Conservation (phyloP, 1,284 basidiomycete genomes). For the Lentinus polychrous region DNA sequence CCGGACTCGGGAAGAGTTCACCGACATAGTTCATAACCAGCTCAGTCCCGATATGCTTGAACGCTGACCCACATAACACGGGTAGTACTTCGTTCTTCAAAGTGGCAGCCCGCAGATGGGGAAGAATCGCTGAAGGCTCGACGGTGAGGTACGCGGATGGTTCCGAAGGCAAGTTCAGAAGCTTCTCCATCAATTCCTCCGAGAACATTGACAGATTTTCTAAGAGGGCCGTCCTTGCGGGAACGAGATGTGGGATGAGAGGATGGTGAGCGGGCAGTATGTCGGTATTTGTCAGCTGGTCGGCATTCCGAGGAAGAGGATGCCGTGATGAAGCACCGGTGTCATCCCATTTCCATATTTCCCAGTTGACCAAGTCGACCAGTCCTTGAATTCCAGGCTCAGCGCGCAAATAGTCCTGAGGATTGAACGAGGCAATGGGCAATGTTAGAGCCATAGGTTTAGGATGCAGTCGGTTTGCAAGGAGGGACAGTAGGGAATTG, state of each 20-base stretch:
- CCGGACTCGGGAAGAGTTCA: conserved; percentile 73
- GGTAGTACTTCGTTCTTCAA: conserved; percentile 66
- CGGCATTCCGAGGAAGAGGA: conserved; percentile 45
- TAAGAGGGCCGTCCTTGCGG: conserved; percentile 63
- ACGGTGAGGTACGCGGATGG: conserved; percentile 60
- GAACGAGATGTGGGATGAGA: conserved; percentile 53
- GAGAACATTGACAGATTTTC: conserved; percentile 79
- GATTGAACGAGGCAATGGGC: conserved; percentile 70
- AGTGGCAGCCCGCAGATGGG: conserved; percentile 64
- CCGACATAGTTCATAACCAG: conserved; percentile 78
- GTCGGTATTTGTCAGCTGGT: conserved; percentile 33
- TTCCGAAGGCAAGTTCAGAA: conserved; percentile 51
- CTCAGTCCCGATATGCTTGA: conserved; percentile 78
- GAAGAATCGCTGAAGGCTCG: conserved; percentile 41
- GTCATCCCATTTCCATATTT: conserved; percentile 65
- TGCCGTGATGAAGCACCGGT: conserved; percentile 38
- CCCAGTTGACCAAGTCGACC: conserved; percentile 77
- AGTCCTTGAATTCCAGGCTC: conserved; percentile 75
- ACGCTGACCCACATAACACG: conserved; percentile 78
- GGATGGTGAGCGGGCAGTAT: conserved; percentile 55
- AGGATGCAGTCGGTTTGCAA: conserved; percentile 68
- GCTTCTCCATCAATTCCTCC: conserved; percentile 67
- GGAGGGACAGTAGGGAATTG: conserved; percentile 63
- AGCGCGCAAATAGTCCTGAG: conserved; percentile 54
- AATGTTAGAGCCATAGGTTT: conserved; percentile 69